Conservation (phyloP, 2,329 filamentous ascomycete species). For the Alternaria dauci region DNA sequence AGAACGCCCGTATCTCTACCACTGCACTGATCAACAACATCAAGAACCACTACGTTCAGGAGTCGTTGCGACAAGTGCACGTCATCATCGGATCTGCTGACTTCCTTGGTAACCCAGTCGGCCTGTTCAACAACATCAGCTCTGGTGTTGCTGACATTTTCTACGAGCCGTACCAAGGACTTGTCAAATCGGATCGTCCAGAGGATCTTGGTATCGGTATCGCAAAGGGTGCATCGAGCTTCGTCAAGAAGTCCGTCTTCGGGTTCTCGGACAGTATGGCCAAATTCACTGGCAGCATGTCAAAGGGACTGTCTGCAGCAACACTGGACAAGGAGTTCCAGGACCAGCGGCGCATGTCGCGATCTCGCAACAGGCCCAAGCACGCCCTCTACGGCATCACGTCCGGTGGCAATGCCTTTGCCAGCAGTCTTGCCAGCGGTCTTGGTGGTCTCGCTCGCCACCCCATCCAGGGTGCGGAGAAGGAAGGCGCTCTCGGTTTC, state of each 20-base stretch:
- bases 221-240: conserved; percentile 94
- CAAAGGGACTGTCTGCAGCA: conserved; percentile 93
- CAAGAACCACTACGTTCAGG: conserved; percentile 94
- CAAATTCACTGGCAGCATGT: conserved; percentile 96
- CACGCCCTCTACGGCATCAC: conserved; percentile 97
- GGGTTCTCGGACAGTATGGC: conserved; percentile 97
- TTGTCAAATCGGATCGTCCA: conserved; percentile 94
- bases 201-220: conserved; percentile 95
- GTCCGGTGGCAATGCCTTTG: conserved; percentile 92
- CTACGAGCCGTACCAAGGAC: conserved; percentile 97
- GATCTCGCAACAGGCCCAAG: conserved; percentile 92
- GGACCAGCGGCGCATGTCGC: conserved; percentile 90
- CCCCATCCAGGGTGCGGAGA: conserved; percentile 93
- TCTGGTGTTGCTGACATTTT: conserved; percentile 98
- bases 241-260: conserved; percentile 98
- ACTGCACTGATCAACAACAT: conserved; percentile 85
- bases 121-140: conserved; percentile 96
- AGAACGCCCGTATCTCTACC: conserved; percentile 92
- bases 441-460: conserved; percentile 93
- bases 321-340: conserved; percentile 99
- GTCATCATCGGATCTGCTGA: conserved; percentile 97
- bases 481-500: conserved; percentile 92
- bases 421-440: conserved; percentile 89
- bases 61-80: conserved; percentile 94
- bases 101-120: conserved; percentile 96